Base-by-base conservation (phyloP, 805 yeast genomes). In the Schizosaccharomyces osmophilus region DNA sequence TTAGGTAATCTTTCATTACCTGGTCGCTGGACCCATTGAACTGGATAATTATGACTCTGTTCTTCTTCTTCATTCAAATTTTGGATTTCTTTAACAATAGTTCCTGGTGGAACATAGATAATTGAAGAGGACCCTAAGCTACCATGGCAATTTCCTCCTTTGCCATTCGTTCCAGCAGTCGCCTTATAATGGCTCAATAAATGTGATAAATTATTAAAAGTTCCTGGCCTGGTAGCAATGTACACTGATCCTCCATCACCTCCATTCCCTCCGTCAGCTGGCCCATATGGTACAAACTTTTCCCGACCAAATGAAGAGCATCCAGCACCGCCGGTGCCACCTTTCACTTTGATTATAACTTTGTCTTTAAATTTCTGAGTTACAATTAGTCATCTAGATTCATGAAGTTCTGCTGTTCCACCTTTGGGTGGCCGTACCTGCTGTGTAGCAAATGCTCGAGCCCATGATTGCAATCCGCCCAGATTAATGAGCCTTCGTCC, bases 221-320 rank as follows among this genome's bases (percentile, higher is more conserved):
- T 19, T 4, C 51, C 51, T 45, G 51, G 24, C 1, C 83, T 82
- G 2, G 95, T 95, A 68, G 83, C 86, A 1, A 93, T 80, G 69
- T 84, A 90, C 2, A 93, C 78, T 61, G 83, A 77, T 2, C 98
- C 98, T 26, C 98, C 98, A 64, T 77, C 74, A 4, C 97, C 98
- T 39, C 98, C 98, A 72, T 93, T 97, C 9, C 98, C 98, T n/a
- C 98, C 98, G 71, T 89, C 95, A 0, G 98, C 95, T 0, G 98
- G 97, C 0, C 98, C 98, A 22, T 78, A 77, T 0, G 95, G 77
- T 55, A 86, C 73, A 51, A 88, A 86, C 3, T 95, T 85, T 66
- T 87, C 97, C 65, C 96, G 75, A 63, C 83, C 78, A 71, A 93
- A 93, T 0, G 97, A 84, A 0, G 87, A 83, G 41, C 79, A 76